Evolutionary conservation across 2,329 filamentous ascomycete genomes (phyloP).

Genomic region (Cladosporium halotolerans): DNA sequence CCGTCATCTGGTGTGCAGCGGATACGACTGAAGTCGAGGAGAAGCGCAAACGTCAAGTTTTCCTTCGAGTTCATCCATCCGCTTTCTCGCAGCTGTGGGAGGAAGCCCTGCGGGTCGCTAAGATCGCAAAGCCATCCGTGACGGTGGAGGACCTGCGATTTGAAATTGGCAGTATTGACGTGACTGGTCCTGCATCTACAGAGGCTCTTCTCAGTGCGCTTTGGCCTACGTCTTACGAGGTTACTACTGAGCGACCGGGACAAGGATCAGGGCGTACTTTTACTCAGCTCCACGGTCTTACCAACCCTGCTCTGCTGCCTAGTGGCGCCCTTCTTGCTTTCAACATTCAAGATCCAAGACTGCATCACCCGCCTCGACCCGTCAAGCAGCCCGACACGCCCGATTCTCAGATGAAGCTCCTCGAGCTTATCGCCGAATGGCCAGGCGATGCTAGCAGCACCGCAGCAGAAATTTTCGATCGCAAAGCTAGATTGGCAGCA

Average conservation of each 20-base stretch:
- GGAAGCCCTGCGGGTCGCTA: constrained; percentile 52
- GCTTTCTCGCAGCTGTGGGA: constrained; percentile 66
- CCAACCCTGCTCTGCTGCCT: constrained; percentile 65
- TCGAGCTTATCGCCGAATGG: constrained; percentile 62
- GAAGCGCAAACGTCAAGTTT: constrained; percentile 47
- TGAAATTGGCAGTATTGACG: constrained; percentile 65
- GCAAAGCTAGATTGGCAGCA: constrained; percentile 58
- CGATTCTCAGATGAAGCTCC: constrained; percentile 36
- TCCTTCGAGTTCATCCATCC: constrained; percentile 76
- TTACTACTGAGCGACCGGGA: constrained; percentile 30
- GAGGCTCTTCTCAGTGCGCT: constrained; percentile 69
- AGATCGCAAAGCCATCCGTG: constrained; percentile 55
- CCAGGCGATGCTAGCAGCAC: constrained; percentile 50
- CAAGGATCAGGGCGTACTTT: constrained; percentile 38
- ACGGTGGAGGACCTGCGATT: constrained; percentile 64
- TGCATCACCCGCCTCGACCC: constrained; percentile 66
- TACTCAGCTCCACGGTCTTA: constrained; percentile 50
- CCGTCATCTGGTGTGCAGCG: constrained; percentile 65
- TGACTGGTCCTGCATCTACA: constrained; percentile 68
- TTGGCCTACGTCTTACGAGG: constrained; percentile 35
- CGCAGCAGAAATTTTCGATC: constrained; percentile 55
- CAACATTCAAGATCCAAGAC: constrained; percentile 68
- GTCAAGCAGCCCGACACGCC: constrained; percentile 28
- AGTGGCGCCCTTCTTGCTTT: constrained; percentile 66
- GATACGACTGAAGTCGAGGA: constrained; percentile 23